phyloP scores from a whole-genome alignment of 2,329 filamentous ascomycete species.

The Stromatinia cepivora region DNA sequence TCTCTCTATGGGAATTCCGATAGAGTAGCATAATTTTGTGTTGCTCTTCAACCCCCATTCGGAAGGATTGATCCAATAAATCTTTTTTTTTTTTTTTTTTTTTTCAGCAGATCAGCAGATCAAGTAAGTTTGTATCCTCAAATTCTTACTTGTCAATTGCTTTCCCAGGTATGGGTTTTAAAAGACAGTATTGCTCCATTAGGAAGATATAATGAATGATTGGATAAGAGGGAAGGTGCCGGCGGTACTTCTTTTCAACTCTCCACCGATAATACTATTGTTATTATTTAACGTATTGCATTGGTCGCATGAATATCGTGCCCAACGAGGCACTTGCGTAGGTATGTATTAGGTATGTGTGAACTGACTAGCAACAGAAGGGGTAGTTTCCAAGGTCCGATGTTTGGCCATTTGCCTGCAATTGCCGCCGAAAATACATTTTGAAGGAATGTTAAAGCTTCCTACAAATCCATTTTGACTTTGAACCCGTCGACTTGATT shows the following conservation, averaged over 20 bases:
- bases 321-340: constrained; percentile 8
- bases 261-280: not conserved
- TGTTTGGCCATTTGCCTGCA: constrained; percentile 7
- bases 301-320: constrained; percentile 11
- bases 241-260: not conserved
- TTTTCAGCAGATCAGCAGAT: constrained; percentile 16
- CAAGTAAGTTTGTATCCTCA: constrained; percentile 12
- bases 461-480: not conserved
- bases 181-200: not conserved
- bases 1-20: not conserved
- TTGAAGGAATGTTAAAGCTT: too few species aligned
- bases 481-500: constrained; percentile 4
- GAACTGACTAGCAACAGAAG: constrained; percentile 1
- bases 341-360: not conserved
- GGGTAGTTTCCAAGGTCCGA: constrained; percentile 5
- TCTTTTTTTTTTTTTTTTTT: constrained; percentile 1
- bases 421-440: not conserved
- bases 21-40: not conserved
- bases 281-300: constrained; percentile 4
- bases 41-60: not conserved
- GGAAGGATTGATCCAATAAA: not conserved
- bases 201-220: not conserved
- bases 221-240: not conserved
- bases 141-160: constrained; percentile 16
- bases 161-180: not conserved